Evolutionary conservation across 2,329 filamentous ascomycete species (phyloP).

Genomic region (Aspergillus sp.): DNA sequence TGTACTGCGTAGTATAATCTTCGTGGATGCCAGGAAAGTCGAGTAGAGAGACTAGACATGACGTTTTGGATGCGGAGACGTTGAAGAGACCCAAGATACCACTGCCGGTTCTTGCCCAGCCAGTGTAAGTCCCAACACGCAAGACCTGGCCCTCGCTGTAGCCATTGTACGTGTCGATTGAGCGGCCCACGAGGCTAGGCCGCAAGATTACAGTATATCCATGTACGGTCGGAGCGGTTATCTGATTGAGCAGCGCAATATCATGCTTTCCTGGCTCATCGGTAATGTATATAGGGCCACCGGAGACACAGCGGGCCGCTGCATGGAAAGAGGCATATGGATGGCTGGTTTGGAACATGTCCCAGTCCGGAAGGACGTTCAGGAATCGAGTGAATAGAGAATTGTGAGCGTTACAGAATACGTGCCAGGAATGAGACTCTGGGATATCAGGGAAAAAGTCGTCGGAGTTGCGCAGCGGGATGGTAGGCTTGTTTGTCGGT

Average conservation of each 20-base stretch:
- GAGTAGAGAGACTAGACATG: constrained; percentile 68
- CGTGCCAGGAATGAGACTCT: constrained; percentile 86
- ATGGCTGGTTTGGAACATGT: constrained; percentile 70
- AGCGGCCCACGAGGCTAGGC: constrained; percentile 71
- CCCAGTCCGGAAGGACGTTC: constrained; percentile 83
- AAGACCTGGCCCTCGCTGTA: constrained; percentile 74
- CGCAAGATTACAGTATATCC: constrained; percentile 79
- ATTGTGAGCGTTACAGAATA: constrained; percentile 93
- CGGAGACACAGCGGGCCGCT: constrained; percentile 83
- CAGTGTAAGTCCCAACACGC: constrained; percentile 77
- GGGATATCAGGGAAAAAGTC: constrained; percentile 85
- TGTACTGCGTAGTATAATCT: constrained; percentile 55
- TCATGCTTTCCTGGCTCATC: constrained; percentile 84
- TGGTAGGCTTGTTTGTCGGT: constrained; percentile 68
- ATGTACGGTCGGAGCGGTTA: constrained; percentile 71
- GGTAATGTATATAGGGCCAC: constrained; percentile 92
- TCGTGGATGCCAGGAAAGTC: constrained; percentile 70
- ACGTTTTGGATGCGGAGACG: constrained; percentile 60
- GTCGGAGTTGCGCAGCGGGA: constrained; percentile 81
- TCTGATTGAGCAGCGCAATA: constrained; percentile 70
- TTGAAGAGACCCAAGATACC: constrained; percentile 86
- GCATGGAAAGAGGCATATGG: constrained; percentile 81
- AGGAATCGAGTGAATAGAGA: constrained; percentile 77
- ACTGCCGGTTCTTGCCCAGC: constrained; percentile 65
- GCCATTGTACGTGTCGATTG: constrained; percentile 69